Evolutionary conservation across 2,329 filamentous ascomycete species (phyloP).

Genomic region (Pseudogymnoascus sp.): DNA sequence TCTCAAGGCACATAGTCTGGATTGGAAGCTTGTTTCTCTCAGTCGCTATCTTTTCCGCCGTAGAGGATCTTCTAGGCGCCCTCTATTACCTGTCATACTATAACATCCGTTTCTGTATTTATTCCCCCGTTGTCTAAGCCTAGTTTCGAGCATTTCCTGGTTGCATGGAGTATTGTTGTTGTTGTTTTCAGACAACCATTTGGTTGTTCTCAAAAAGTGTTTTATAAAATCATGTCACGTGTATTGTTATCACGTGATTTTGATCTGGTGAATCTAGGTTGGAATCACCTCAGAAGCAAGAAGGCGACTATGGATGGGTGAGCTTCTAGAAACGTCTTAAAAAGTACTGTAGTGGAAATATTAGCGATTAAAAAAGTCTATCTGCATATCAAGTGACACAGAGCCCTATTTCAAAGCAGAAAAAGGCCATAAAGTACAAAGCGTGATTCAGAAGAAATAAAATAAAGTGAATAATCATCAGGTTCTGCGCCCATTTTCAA

Average conservation of each 20-base stretch:
- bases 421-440: not conserved
- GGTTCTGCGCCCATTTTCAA: not conserved
- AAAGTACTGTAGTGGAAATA: not conserved
- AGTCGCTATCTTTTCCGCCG: not conserved
- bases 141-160: not conserved
- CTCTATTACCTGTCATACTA: not conserved
- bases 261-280: not conserved
- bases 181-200: not conserved
- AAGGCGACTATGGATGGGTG: not conserved
- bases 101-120: not conserved
- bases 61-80: not conserved
- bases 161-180: not conserved
- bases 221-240: not conserved
- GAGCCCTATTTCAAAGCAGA: not conserved
- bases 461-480: not conserved
- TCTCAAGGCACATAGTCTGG: not conserved
- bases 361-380: not conserved
- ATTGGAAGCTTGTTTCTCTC: not conserved
- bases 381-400: slow-evolving; percentile 11
- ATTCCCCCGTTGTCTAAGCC: not conserved
- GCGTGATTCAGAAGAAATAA: not conserved
- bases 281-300: not conserved
- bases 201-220: slow-evolving; percentile 1
- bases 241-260: not conserved
- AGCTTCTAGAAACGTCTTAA: not conserved